Base-by-base conservation (phyloP, 805 yeast genomes). In the Candida dajiaensis region DNA sequence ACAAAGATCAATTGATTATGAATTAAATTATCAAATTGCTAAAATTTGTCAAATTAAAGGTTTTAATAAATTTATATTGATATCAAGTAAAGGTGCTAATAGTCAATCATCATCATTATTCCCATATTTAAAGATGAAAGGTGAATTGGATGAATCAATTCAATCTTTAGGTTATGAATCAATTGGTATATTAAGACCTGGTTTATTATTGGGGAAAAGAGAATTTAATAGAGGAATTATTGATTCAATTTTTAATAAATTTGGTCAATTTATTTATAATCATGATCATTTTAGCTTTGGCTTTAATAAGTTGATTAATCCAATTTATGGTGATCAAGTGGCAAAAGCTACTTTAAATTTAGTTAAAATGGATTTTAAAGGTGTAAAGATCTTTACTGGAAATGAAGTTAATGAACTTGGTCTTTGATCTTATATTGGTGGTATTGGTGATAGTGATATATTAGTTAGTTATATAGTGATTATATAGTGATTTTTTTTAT, bases 101-200 rank as follows among this genome's bases (percentile, higher is more conserved):
- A 56, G n/a, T n/a, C n/a, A n/a, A n/a, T n/a, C 75, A 0, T 53
- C 58, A 31, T 85, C 95, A 0, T 55, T 54, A n/a, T 70, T 86
- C 38, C 74, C 82, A 5, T 89, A 89, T 57, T 44, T 77, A 39
- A 72, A 72, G 54, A 72, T 84, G 64, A 89, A 89, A 62, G 96
- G 95, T 25, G 77, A 81, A 43, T 69, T 85, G 42, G 97, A 89
- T 61, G 75, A 80, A 40, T 88, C 79, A 41, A 68, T 89, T 10
- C 65, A 71, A 39, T 80, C 69, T 0, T 69, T 89, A 47, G 74
- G 71, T 23, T 89, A 88, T 63, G 82, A 81, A n/a, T 71, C 79
- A 45, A 80, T 89, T 1, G 76, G 88, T 43, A 83, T 89, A 50
- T 63, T 89, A 46, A 74, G 87, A 57, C 97, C 97, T 0, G 96